A percentile compares a stretch with the other conserved stretches of the same genome.
Evolutionary conservation across 495 filamentous ascomycete genomes (phyloP).

Genomic region (Mytilinidion resinicola): DNA sequence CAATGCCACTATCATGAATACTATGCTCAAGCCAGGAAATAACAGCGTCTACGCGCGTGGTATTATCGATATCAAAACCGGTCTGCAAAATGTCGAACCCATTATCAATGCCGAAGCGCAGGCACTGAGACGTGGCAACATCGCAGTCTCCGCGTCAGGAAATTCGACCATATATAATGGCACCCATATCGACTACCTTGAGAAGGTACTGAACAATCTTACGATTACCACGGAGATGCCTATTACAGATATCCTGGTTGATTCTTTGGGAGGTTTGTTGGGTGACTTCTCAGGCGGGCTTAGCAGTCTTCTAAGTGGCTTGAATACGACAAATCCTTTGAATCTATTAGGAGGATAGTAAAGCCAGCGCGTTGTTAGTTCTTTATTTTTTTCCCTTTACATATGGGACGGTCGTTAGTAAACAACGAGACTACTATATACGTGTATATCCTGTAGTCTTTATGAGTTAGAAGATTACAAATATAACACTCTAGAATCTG

Average conservation of each 20-base stretch:
- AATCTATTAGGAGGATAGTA: too few relatives aligned
- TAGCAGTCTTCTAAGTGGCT: too few relatives aligned
- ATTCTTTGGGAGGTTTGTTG: slow-evolving; percentile 4
- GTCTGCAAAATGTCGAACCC: slow-evolving; percentile 33
- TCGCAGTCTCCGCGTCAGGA: slow-evolving; percentile 39
- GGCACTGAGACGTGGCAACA: slow-evolving; percentile 36
- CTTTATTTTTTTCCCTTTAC: too few relatives aligned
- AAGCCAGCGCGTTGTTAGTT: too few relatives aligned
- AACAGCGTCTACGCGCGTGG: slow-evolving; percentile 41
- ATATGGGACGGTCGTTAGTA: too few relatives aligned
- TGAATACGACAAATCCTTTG: too few relatives aligned
- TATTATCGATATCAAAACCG: slow-evolving; percentile 32
- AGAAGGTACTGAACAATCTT: slow-evolving; percentile 42
- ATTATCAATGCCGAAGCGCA: slow-evolving; percentile 34
- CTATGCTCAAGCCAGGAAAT: slow-evolving; percentile 41
- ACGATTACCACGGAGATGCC: slow-evolving; percentile 36
- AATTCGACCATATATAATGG: slow-evolving; percentile 43
- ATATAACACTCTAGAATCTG: too few relatives aligned
- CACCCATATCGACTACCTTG: slow-evolving; percentile 41
- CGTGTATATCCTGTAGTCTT: too few relatives aligned
- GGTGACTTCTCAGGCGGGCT: too few relatives aligned
- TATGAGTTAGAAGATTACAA: too few relatives aligned
- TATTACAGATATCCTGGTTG: slow-evolving; percentile 35
- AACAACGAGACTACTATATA: too few relatives aligned
- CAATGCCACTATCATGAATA: slow-evolving; percentile 38